Percentiles rank a stretch among this genome's conserved stretches.
Evolutionary conservation across 2,329 filamentous ascomycete species (phyloP).

Genomic region (Myriosclerotinia curreyana): DNA sequence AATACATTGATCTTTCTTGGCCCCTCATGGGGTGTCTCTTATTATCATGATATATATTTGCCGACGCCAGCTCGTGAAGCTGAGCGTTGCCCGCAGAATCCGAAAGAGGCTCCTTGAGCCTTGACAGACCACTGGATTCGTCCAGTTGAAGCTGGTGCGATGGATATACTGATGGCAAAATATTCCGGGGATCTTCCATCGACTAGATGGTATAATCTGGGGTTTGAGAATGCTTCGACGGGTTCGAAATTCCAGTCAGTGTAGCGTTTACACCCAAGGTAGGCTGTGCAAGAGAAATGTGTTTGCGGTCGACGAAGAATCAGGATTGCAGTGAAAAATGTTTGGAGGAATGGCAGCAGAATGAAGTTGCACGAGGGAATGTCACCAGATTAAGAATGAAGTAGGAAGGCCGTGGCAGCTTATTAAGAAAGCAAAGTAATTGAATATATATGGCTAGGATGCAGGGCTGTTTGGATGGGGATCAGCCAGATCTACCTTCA

Average conservation of each 20-base stretch:
- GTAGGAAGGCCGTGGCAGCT: constrained; percentile 30
- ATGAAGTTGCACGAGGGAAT: constrained; percentile 33
- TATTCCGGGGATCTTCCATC: constrained; percentile 35
- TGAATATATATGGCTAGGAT: constrained; percentile 24
- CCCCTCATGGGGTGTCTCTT: constrained; percentile 30
- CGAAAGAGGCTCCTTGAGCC: constrained; percentile 34
- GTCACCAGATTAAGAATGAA: constrained; percentile 38
- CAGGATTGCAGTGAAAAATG: constrained; percentile 39
- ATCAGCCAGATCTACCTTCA: constrained; percentile 27
- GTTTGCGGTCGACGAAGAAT: constrained; percentile 32
- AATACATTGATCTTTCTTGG: constrained; percentile 31
- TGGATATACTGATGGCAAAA: constrained; percentile 31
- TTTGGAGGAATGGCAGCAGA: constrained; percentile 37
- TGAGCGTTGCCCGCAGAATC: constrained; percentile 38
- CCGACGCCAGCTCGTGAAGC: constrained; percentile 33
- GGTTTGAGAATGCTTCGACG: constrained; percentile 36
- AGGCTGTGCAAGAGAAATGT: constrained; percentile 28
- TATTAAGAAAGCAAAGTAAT: constrained; percentile 33
- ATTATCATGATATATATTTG: constrained; percentile 33
- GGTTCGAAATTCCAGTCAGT: constrained; percentile 25
- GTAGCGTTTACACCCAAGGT: constrained; percentile 23
- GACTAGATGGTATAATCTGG: constrained; percentile 21
- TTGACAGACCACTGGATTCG: constrained; percentile 28
- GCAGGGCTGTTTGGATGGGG: constrained; percentile 32
- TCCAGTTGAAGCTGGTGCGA: constrained; percentile 28